These are phyloP conservation scores for Leccinum broughii DNA, from an alignment of 768 basidiomycete genomes.

Conservation along the genomic window DNA sequence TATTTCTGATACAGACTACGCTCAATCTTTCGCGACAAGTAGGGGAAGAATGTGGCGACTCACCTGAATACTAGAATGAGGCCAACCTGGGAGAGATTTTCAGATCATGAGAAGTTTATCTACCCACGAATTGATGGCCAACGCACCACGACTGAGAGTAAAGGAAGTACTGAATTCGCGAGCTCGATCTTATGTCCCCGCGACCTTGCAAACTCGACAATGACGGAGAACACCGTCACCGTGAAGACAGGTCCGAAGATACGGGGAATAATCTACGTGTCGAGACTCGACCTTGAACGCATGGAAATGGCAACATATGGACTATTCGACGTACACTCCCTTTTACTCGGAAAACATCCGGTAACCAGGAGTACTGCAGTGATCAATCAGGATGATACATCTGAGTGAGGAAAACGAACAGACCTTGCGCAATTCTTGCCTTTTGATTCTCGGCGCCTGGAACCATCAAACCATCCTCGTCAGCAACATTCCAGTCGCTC, in stretches of 20 bases:
- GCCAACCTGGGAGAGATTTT: slow-evolving; percentile 58
- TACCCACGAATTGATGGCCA: neutral
- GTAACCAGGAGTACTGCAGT: slow-evolving; percentile 81
- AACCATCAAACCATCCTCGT: neutral
- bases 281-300: slow-evolving; percentile 6
- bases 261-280: slow-evolving; percentile 58
- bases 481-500: neutral
- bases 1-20: slow-evolving; percentile 48
- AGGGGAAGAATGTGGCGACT: slow-evolving; percentile 17
- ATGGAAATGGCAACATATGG: neutral
- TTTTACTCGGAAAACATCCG: slow-evolving; percentile 82
- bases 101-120: neutral
- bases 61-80: slow-evolving; percentile 86
- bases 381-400: neutral
- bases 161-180: slow-evolving; percentile 82
- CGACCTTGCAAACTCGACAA: slow-evolving; percentile 58
- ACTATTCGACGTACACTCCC: slow-evolving; percentile 60
- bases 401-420: neutral
- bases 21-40: neutral
- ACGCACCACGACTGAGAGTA: slow-evolving; percentile 87
- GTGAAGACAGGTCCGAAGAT: slow-evolving; percentile 84
- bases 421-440: slow-evolving; percentile 56
- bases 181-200: slow-evolving; percentile 61
- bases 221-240: slow-evolving; percentile 71
- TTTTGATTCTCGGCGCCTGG: slow-evolving; percentile 47